phyloP scores from a whole-genome alignment of 2,329 filamentous ascomycete species.

The Fusarium mundagurra region DNA sequence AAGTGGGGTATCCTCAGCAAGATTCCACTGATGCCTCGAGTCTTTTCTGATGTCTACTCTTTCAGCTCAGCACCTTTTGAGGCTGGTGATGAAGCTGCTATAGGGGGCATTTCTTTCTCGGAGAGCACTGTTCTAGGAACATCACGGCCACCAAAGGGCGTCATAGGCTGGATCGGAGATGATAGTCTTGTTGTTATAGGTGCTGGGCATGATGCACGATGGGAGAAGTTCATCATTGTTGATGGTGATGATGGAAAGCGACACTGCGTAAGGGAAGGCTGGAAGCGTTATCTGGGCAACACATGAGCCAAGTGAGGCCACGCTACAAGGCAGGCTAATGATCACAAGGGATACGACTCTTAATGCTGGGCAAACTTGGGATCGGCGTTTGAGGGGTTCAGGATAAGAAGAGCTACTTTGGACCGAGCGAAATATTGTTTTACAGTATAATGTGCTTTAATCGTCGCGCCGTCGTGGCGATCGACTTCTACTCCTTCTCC shows the following conservation, averaged over 20 bases:
- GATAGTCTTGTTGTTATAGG: conserved; percentile 79
- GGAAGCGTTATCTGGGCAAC: conserved; percentile 78
- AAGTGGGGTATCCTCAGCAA: conserved; percentile 90
- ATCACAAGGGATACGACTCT: conserved; percentile 13
- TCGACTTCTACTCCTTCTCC: conserved; percentile 52
- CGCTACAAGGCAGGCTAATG: background rate
- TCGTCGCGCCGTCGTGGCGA: conserved; percentile 51
- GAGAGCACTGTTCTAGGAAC: conserved; percentile 60
- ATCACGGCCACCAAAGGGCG: conserved; percentile 76
- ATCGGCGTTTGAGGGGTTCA: conserved; percentile 37
- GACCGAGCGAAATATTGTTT: conserved; percentile 26
- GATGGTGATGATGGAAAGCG: conserved; percentile 74
- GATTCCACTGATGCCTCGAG: conserved; percentile 83
- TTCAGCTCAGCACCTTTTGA: conserved; percentile 85
- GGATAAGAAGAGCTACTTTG: conserved; percentile 18
- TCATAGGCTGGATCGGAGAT: conserved; percentile 86
- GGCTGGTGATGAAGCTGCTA: conserved; percentile 76
- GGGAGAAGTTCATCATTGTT: conserved; percentile 86
- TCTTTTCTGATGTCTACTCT: conserved; percentile 91
- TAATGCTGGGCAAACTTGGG: conserved; percentile 28
- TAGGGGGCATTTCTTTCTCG: conserved; percentile 55
- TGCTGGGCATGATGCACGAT: conserved; percentile 81
- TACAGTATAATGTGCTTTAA: conserved; percentile 38
- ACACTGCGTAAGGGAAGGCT: conserved; percentile 76
- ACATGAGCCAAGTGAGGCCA: conserved; percentile 38